Base-by-base conservation (phyloP, 352 stramenopile species). In the Phytophthora fragariae region DNA sequence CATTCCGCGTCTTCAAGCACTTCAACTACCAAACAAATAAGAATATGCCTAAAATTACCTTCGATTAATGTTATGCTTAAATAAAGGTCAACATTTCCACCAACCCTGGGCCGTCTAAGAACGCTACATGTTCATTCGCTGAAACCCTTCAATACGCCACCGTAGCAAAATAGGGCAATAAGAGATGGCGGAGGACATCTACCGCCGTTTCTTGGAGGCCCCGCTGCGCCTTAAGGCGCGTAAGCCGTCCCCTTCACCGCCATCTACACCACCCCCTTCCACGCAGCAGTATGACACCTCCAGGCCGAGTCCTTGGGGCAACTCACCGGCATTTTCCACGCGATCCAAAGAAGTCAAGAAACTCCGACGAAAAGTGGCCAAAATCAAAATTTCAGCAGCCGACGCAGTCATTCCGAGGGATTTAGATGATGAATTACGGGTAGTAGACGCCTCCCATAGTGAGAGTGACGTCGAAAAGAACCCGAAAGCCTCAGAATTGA, bases 161-260 rank as follows among this genome's bases (percentile, higher is more conserved):
- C 57, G 41, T 12, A 17, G 11, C 35, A 41, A 11, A 10, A 52
- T 47, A 47, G 12, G 39, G 55, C 62, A 15, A 44, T 2, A 44
- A 27, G 24, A 27, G 10, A 85, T 84, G 77, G 58, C 65, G 29
- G 68, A 77, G 44, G 78, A 73, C 69, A 80, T 88, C 39, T 88
- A 88, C 68, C 62, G 77, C 70, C 80, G 73, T 35, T 88, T 88
- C 57, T 56, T 83, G 62, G 70, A 69, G 60, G 80, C 76, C n/a
- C 80, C 80, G 37, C 73, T 88, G 58, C 79, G 79, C 50, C 76
- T 88, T 52, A 84, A 84, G 59, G 65, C 69, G 7, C 55, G 60
- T 12, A 44, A 54, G 9, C 21, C 65, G 2, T 33, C 62, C 1
- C 59, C 57, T 8, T 75, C 46, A 0, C 57, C 60, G 19, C 41